These are phyloP conservation scores for Leptomonas pyrrhocoris DNA, from an alignment of 208 protist genomes.

Conservation along the genomic window DNA sequence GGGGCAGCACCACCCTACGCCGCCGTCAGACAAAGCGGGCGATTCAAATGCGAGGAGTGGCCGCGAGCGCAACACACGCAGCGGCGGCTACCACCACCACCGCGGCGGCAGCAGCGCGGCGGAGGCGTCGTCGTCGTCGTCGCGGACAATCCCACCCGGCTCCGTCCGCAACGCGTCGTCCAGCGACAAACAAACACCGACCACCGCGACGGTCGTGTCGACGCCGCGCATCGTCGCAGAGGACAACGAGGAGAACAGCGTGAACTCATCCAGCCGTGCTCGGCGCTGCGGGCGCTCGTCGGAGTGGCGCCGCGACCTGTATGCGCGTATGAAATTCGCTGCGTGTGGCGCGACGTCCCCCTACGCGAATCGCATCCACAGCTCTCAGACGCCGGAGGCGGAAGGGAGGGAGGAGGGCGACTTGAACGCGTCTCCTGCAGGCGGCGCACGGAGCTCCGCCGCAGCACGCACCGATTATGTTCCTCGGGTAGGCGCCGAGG, in stretches of 20 bases:
- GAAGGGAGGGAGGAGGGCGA: too few relatives aligned
- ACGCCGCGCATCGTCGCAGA: background rate
- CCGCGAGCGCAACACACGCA: too few relatives aligned
- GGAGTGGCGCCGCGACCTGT: background rate
- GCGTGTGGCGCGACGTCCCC: too few relatives aligned
- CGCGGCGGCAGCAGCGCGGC: background rate
- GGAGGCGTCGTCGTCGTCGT: background rate
- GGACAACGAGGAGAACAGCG: background rate
- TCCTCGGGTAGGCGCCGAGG: too few relatives aligned
- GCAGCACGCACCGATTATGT: too few relatives aligned
- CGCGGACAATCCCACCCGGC: background rate
- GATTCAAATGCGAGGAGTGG: too few relatives aligned
- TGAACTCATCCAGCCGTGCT: background rate
- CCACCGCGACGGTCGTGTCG: background rate
- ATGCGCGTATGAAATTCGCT: too few relatives aligned
- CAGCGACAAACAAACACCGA: background rate
- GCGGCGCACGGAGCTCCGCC: too few relatives aligned
- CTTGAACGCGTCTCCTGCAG: too few relatives aligned
- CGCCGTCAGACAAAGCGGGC: background rate
- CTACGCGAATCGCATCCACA: too few relatives aligned
- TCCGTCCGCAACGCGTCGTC: background rate
- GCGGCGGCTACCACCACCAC: too few relatives aligned
- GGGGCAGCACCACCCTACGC: conserved; percentile 5
- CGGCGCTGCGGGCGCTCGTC: background rate
- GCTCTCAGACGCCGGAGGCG: too few relatives aligned